Conservation (phyloP, 2,329 filamentous ascomycete species). For the Microsporum canis region DNA sequence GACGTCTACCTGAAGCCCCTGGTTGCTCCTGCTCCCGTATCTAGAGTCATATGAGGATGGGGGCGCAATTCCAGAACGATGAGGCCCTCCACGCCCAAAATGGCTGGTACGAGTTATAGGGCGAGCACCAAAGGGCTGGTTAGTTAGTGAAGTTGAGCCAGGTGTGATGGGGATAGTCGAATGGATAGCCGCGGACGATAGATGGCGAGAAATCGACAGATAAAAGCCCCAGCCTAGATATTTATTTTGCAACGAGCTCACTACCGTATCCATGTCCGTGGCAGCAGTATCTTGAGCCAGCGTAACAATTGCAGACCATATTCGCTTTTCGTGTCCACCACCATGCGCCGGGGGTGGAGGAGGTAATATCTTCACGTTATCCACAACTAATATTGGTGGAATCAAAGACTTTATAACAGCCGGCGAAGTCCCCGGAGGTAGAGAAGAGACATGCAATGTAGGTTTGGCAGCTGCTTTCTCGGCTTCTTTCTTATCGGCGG, state of each 20-base stretch:
- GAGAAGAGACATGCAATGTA: constrained; percentile 43
- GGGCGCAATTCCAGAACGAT: constrained; percentile 60
- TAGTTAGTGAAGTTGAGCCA: constrained; percentile 38
- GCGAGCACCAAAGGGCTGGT: constrained; percentile 69
- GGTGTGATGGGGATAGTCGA: constrained; percentile 40
- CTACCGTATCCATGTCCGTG: constrained; percentile 68
- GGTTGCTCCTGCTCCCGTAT: constrained; percentile 38
- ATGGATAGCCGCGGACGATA: constrained; percentile 62
- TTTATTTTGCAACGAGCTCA: constrained; percentile 66
- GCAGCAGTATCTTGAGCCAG: constrained; percentile 69
- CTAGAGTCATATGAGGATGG: constrained; percentile 55
- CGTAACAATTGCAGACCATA: constrained; percentile 66
- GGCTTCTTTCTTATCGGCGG: constrained; percentile 30
- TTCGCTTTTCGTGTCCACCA: constrained; percentile 50
- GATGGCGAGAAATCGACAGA: constrained; percentile 65
- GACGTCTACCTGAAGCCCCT: constrained; percentile 57
- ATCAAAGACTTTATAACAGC: constrained; percentile 41
- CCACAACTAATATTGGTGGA: constrained; percentile 49
- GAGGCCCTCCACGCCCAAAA: constrained; percentile 26
- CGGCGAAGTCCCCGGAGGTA: constrained; percentile 43
- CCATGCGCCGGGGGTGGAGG: constrained; percentile 31
- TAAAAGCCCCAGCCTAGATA: constrained; percentile 81
- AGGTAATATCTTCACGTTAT: constrained; percentile 61
- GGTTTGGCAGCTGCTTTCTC: constrained; percentile 43
- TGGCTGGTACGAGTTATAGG: constrained; percentile 41